Base-by-base conservation (phyloP, 345 rosid species). In the Camelina neglecta region DNA sequence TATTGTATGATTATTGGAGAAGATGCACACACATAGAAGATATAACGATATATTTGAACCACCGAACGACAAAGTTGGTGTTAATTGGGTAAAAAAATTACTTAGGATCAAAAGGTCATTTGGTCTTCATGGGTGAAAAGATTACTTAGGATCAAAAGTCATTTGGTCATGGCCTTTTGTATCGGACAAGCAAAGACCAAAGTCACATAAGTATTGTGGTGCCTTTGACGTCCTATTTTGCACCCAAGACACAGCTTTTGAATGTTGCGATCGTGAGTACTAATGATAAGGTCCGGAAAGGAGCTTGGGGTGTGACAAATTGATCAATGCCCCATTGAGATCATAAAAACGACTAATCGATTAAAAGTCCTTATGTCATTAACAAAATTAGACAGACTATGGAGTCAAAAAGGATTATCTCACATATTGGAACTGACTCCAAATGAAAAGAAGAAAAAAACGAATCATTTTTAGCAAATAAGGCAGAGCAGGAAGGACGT, bases 31-130 rank as follows among this genome's bases (percentile, higher is more conserved):
- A 9, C 23, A 45, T 8, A 45, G 9, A 64, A 42, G 18, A 18
- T 18, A 18, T 18, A 18, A 18, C 11, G 21, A 42, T 62, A 24
- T 13, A 62, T 62, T 15, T 42, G 67, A 24, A 62, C 36, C 36
- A 62, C 50, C 35, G 18, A 62, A 26, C n/a, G 39, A 3, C 10
- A 42, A 60, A 33, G 10, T n/a, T 58, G 21, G 62, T 61, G 66
- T 7, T 18, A n/a, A 61, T 29, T 45, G 11, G 11, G 20, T 29
- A 56, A 56, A 8, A 2, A 3, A 0, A 53, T 23, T 31, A 55
- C 5, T 12, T 55, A 13, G 3, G 38, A 36, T 55, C 11, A 29
- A 13, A 7, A 47, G n/a, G 51, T 47, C 51, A n/a, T n/a, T 6
- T n/a, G n/a, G 50, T 35, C 38, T 6, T 18, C 29, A 61, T 45